Percentiles rank a stretch among this genome's conserved stretches.
Evolutionary conservation across 2,329 filamentous ascomycete genomes (phyloP).

Genomic region (Blastomyces silverae): DNA sequence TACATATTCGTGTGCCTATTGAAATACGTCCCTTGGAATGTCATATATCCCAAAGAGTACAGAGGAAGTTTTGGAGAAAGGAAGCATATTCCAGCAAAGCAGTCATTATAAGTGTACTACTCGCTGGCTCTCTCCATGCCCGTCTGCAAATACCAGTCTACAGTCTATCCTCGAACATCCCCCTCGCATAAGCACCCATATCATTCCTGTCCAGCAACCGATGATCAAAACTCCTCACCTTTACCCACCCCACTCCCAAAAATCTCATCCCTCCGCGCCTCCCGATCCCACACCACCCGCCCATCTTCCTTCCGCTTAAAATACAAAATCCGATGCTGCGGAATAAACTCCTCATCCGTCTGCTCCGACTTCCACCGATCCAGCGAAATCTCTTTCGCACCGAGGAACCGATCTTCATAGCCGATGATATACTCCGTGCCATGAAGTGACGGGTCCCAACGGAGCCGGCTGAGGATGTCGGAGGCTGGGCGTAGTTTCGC

Average conservation of each 20-base stretch:
- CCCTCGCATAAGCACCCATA: background rate
- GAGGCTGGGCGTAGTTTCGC: slow-evolving; percentile 25
- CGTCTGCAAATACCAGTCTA: background rate
- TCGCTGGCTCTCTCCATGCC: background rate
- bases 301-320: slow-evolving; percentile 40
- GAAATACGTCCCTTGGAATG: background rate
- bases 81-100: background rate
- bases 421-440: slow-evolving; percentile 46
- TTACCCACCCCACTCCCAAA: slow-evolving; percentile 39
- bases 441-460: slow-evolving; percentile 45
- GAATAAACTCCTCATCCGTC: slow-evolving; percentile 53
- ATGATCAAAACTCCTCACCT: background rate
- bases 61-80: background rate
- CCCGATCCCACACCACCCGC: slow-evolving; percentile 48
- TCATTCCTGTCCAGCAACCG: background rate
- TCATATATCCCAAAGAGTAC: background rate
- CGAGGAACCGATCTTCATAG: slow-evolving; percentile 50
- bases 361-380: slow-evolving; percentile 49
- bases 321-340: slow-evolving; percentile 49
- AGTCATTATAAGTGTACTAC: background rate
- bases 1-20: background rate
- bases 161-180: background rate
- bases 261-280: slow-evolving; percentile 42
- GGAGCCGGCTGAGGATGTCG: slow-evolving; percentile 46
- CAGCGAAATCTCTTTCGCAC: slow-evolving; percentile 43